Evolutionary conservation across 768 basidiomycete genomes (phyloP), one percentile per base, ranked within the genome.

Genomic region (Russula emetica): DNA sequence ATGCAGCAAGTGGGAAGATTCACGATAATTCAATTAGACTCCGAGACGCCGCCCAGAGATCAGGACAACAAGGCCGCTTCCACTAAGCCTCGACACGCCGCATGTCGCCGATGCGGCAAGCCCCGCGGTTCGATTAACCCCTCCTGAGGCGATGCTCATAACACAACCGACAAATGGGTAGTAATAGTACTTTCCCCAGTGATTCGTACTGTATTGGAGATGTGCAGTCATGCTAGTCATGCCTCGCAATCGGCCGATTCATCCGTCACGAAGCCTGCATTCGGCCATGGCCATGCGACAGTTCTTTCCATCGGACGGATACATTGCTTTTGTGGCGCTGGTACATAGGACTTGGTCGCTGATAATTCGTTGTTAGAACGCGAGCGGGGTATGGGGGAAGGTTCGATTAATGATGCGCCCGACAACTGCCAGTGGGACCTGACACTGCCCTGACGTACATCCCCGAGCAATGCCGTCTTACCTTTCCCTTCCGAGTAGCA

Each of bases 101-200:
- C 52, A 53, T 60, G 60, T 60, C 40, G 28, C 30, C 60, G 52
- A 60, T 60, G 30, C 52, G 60, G 60, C 52, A 60, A 60, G 60
- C 30, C 28, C 60, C 60, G 60, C 14, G 40, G n/a, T 60, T 30
- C 36, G 40, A 60, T 59, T 51, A 22, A 40, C 26, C 34, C 42
- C 30, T 40, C 24, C 44, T 45, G n/a, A n/a, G n/a, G n/a, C n/a
- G n/a, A 49, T 22, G 20, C 22, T 47, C 22, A n/a, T 42, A 18
- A 42, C 42, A 42, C 14, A 18, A 20, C 6, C 42, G 42, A 42
- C 16, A 40, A 40, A 40, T 40, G 40, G 40, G 16, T 18, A 40
- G 18, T 5, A 38, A 36, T 36, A 36, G 13, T 36, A 36, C 36
- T 36, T 36, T 34, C 34, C 34, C 34, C 34, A 34, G 2, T 36